phyloP scores from a whole-genome alignment of 208 protist genomes.

The Acanthamoeba culbertsoni region DNA sequence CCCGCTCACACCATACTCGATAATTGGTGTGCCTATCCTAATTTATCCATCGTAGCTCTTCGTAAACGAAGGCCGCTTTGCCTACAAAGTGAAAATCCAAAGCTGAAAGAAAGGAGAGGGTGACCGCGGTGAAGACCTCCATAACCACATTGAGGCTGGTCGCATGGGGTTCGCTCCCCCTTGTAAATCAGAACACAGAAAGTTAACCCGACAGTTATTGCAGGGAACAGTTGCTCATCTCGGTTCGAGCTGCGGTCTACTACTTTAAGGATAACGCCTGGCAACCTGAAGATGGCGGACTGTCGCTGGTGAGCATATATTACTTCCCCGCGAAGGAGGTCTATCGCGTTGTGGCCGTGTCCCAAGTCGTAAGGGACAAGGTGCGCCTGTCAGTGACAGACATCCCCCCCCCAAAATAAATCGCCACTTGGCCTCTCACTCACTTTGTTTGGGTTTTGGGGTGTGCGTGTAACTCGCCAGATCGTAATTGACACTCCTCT shows the following conservation, averaged over 20 bases:
- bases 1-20: background rate
- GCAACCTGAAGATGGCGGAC: slow-evolving; percentile 19
- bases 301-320: slow-evolving; percentile 36
- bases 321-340: background rate
- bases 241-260: slow-evolving; percentile 30
- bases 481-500: background rate
- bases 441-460: no score
- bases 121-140: no score
- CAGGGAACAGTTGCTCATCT: slow-evolving; percentile 43
- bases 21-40: background rate
- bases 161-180: background rate
- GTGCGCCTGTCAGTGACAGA: background rate
- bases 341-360: background rate
- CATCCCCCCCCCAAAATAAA: no score
- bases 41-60: background rate
- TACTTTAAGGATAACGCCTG: slow-evolving; percentile 29
- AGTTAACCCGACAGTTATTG: background rate
- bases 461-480: background rate
- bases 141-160: no score
- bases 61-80: no score
- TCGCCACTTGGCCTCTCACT: no score
- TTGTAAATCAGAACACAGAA: background rate
- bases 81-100: no score
- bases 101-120: background rate
- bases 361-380: background rate